Evolutionary conservation across 176 grass and related monocot species (phyloP), one percentile per base, ranked within the genome.

Genomic region (Triticum urartu): DNA sequence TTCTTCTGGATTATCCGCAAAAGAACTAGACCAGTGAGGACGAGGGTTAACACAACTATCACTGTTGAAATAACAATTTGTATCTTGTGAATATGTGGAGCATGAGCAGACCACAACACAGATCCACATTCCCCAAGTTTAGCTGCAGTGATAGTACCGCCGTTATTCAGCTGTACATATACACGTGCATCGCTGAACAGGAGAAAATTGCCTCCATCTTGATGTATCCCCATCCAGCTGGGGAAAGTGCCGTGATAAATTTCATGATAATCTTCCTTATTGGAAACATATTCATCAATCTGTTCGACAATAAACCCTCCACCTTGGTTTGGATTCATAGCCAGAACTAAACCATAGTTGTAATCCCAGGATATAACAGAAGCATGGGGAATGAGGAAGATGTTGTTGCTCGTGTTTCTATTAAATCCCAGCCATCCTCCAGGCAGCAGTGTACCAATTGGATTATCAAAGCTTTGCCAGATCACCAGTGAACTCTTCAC

Each of bases 91-190:
- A 4, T 79, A 17, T 78, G 33, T 33, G 28, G 64, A 63, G 73
- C 39, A 40, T 40, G 58, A 13, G 86, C 54, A 28, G 81, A 89
- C 87, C 87, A 85, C 11, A 85, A 36, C 5, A 73, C 26, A 15
- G 73, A 34, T 30, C 35, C 3, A 4, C 64, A 83, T 2, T 63
- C 87, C 25, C 81, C 45, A 25, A 10, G 59, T 18, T 62, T 85
- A 42, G 9, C 9, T 9, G 68, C 13, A 33, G 0, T 45, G 0
- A 89, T 5, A 34, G 26, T 3, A 17, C 63, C 71, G 12, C 0
- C 1, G 5, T 0, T 2, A 72, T 11, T 1, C 5, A 89, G 60
- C 7, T n/a, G 42, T 22, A 79, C 33, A 35, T 59, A 85, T 25
- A 33, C 30, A 30, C 21, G 9, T 1, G 32, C 18, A 9, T 50